Percentiles rank a stretch among this genome's conserved stretches.
Evolutionary conservation across 306 rosid species (phyloP).

Genomic region (Mucuna pruriens): DNA sequence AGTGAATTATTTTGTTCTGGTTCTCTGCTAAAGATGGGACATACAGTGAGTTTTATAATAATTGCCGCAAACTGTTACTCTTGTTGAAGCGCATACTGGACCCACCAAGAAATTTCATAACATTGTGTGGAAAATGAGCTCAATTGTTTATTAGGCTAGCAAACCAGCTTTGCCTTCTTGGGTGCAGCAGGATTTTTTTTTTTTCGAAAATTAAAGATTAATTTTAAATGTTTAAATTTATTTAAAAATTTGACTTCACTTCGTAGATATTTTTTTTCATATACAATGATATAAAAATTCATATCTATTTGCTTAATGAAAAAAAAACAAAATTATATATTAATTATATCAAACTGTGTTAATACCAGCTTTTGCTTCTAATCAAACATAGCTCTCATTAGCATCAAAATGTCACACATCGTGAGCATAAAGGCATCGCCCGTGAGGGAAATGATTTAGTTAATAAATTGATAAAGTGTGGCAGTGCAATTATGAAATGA

Average conservation of each 20-base stretch:
- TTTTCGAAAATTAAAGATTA: no score
- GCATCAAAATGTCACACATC: background rate
- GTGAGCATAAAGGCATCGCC: background rate
- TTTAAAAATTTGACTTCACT: no score
- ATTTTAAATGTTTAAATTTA: no score
- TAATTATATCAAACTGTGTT: no score
- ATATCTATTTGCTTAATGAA: no score
- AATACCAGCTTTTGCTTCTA: no score
- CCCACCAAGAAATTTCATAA: background rate
- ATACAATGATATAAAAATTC: no score
- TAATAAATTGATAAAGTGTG: background rate
- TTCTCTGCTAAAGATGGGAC: background rate
- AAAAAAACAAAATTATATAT: no score
- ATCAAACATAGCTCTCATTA: background rate
- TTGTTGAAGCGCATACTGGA: background rate
- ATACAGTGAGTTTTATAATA: background rate
- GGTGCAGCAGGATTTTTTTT: no score
- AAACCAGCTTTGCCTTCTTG: background rate
- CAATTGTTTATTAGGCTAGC: background rate
- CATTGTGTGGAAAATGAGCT: constrained; percentile 7
- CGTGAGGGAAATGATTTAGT: background rate
- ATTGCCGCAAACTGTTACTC: background rate
- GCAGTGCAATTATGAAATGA: background rate
- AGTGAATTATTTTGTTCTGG: constrained; percentile 5
- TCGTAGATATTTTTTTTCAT: no score